Conservation (phyloP, 208 protist genomes). For the Leishmania amazonensis region DNA sequence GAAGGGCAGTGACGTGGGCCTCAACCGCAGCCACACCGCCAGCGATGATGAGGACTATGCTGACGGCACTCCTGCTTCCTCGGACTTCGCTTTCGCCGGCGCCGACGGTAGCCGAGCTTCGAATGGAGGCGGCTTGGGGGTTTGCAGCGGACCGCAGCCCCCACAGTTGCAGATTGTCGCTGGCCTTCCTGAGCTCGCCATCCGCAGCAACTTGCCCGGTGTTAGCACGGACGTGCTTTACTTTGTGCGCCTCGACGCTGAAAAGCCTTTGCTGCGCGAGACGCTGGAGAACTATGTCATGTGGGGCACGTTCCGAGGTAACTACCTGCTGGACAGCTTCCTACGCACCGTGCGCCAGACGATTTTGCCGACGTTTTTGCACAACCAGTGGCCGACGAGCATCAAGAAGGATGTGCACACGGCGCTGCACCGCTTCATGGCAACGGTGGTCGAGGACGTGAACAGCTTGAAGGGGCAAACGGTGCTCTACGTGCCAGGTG, state of each 20-base stretch:
- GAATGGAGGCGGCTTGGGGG: background rate
- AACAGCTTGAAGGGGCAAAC: constrained; percentile 95
- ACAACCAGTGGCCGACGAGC: constrained; percentile 94
- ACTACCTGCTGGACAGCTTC: constrained; percentile 84
- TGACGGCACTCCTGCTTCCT: background rate
- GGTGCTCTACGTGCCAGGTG: constrained; percentile 97
- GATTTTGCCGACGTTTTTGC: constrained; percentile 83
- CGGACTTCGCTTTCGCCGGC: constrained; percentile 3
- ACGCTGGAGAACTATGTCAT: constrained; percentile 86
- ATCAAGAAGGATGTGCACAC: constrained; percentile 96
- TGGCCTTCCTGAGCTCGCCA: constrained; percentile 33
- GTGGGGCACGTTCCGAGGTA: constrained; percentile 72
- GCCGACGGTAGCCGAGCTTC: background rate
- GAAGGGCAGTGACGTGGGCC: constrained; percentile 5
- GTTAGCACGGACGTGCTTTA: constrained; percentile 69
- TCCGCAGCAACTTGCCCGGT: constrained; percentile 34
- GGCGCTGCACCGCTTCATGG: constrained; percentile 97
- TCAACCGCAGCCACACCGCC: constrained; percentile 23
- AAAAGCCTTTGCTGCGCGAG: constrained; percentile 84
- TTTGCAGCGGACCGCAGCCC: background rate
- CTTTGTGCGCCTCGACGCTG: constrained; percentile 78
- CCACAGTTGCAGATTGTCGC: constrained; percentile 42
- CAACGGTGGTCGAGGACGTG: constrained; percentile 95
- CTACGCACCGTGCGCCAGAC: constrained; percentile 85
- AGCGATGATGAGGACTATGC: constrained; percentile 26